Evolutionary conservation across 768 basidiomycete genomes (phyloP).

Genomic region (Collybiopsis luxurians): DNA sequence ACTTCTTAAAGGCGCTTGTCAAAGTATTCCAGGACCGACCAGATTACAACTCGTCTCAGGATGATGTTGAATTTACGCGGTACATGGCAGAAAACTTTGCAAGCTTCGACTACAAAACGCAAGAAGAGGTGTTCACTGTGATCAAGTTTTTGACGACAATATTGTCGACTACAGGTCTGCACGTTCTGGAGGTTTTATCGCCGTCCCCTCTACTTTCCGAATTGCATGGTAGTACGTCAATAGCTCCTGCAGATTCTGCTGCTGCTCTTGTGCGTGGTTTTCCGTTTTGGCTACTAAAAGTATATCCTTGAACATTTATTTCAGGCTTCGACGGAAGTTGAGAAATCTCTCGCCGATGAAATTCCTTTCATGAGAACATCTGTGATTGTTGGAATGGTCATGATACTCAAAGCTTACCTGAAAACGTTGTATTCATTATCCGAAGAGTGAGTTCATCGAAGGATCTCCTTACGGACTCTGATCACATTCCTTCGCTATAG

Average conservation of each 20-base stretch:
- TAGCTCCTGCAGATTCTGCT: background rate
- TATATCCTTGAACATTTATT: background rate
- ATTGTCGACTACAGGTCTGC: slow-evolving; percentile 78
- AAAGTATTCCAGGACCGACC: slow-evolving; percentile 79
- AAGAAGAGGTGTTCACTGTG: slow-evolving; percentile 88
- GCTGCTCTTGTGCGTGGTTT: background rate
- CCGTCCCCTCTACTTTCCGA: slow-evolving; percentile 69
- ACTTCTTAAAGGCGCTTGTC: slow-evolving; percentile 81
- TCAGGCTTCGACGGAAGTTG: background rate
- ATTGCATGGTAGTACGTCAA: slow-evolving; percentile 34
- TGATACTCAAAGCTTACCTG: slow-evolving; percentile 85
- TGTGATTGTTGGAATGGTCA: slow-evolving; percentile 77
- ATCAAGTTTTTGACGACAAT: slow-evolving; percentile 75
- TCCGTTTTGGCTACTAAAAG: background rate
- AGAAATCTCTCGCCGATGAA: slow-evolving; percentile 14
- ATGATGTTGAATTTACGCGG: slow-evolving; percentile 81
- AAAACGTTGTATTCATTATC: slow-evolving; percentile 81
- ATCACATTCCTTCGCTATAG: slow-evolving; percentile 34
- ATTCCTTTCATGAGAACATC: slow-evolving; percentile 58
- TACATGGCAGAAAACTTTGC: slow-evolving; percentile 97
- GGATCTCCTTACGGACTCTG: background rate
- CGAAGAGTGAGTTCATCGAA: slow-evolving; percentile 71
- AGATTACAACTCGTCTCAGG: slow-evolving; percentile 57
- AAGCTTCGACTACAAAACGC: slow-evolving; percentile 90
- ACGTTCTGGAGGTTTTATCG: slow-evolving; percentile 70